phyloP scores from a whole-genome alignment of 2,329 filamentous ascomycete genomes.

The Alternaria brassicicola region DNA sequence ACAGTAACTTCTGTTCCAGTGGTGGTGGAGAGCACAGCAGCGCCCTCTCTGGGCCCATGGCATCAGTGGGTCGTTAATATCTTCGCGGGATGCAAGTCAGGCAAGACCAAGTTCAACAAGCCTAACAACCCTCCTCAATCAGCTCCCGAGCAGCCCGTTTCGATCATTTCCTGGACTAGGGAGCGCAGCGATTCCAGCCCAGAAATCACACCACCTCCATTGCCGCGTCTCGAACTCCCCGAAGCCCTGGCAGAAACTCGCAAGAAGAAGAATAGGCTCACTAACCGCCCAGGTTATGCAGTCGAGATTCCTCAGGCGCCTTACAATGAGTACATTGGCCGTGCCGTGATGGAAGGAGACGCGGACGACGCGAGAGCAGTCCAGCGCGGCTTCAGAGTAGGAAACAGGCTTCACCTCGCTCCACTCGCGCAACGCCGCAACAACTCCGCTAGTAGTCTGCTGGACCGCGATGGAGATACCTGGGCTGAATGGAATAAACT shows the following conservation, averaged over 20 bases:
- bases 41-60: not conserved
- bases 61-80: slow-evolving; percentile 15
- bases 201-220: not conserved
- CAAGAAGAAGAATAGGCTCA: not conserved
- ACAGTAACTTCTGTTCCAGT: not conserved
- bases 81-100: slow-evolving; percentile 16
- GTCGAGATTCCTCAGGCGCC: slow-evolving; percentile 5
- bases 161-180: not conserved
- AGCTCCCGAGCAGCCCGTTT: not conserved
- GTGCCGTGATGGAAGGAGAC: slow-evolving; percentile 10
- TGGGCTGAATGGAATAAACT: slow-evolving; percentile 18
- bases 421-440: not conserved
- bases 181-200: not conserved
- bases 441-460: slow-evolving; percentile 5
- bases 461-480: slow-evolving; percentile 10
- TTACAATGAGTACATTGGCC: not conserved
- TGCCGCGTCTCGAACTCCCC: slow-evolving; percentile 5
- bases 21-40: not conserved
- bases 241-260: slow-evolving; percentile 1
- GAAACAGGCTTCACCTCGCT: not conserved
- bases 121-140: not conserved
- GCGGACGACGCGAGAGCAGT: slow-evolving; percentile 9
- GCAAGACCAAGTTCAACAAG: not conserved
- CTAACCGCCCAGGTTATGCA: not conserved
- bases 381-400: slow-evolving; percentile 15